Base-by-base conservation (phyloP, 2,329 filamentous ascomycete species). In the Verticillium nubilum region DNA sequence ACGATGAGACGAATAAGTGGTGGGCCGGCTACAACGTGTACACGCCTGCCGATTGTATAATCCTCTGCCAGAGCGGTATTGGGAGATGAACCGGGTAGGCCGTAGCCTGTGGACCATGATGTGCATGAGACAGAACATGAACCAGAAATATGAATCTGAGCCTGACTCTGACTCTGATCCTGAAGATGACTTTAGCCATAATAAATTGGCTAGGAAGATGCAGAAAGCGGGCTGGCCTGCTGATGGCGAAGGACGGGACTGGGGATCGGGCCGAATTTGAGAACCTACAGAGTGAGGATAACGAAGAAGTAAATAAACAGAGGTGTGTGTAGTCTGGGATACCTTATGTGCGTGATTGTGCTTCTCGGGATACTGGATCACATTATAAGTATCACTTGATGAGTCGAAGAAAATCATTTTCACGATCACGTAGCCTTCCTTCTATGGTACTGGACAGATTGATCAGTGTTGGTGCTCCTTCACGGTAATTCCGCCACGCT, bases 211-310 rank as follows among this genome's bases (percentile, higher is more conserved):
- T 13, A 57, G 52, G 57, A 58, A 50, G 59, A 60, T 64, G 56
- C 54, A 28, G 29, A 56, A 56, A 56, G 61, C 56, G 23, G 62
- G 62, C 12, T 63, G 61, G 58, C 62, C 61, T n/a, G 61, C 58
- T 9, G 52, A 61, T 10, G 61, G 61, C 4, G 54, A 61, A 25
- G 61, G 58, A 1, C 55, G 50, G 5, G 56, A 33, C 37, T n/a
- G 61, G 54, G 59, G 56, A 64, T 54, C 58, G 59, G 17, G 9
- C 35, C 25, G 59, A 37, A 35, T 62, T 62, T 62, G 37, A 47
- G 19, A 25, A n/a, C 19, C 2, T 47, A 2, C 6, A 58, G 4
- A 26, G 31, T 4, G 50, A 60, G 35, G 59, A 33, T 0, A 58
- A 58, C 9, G 52, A 58, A 7, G 33, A 35, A 31, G 50, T 54